Evolutionary conservation across 1,139 yeast species (phyloP), one percentile per base, ranked within the genome.

Genomic region (Sugiyamaella novakii): DNA sequence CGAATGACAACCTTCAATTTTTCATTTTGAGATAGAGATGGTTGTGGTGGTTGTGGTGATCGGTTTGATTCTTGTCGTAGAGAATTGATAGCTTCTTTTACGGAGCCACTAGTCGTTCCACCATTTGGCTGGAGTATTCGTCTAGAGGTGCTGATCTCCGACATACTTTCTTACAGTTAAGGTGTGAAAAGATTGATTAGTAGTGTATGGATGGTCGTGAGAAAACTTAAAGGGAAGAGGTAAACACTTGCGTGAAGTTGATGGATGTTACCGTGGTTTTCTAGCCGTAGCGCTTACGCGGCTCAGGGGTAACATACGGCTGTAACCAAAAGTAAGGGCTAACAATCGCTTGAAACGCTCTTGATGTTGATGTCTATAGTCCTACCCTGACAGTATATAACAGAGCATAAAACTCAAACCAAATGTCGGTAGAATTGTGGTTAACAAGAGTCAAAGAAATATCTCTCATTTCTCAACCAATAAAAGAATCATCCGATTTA

Each of bases 1-100:
- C 77, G 61, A 4, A 74, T 53, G 1, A 70, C 71, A 2, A 72
- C 46, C 47, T 69, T 69, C 25, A 51, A 41, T 24, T 49, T 52
- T 28, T 39, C 35, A 4, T 21, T 14, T 8, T 30, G 29, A 5
- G 38, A 5, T 7, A 17, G 37, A 44, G 43, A 2, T 6, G 42
- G 25, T 14, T 14, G 17, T 3, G 39, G 27, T n/a, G 36, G 43
- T 38, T 18, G 21, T 30, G 12, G 44, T 37, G 5, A 38, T 17
- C 25, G 33, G n/a, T n/a, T n/a, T 34, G 8, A 14, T 18, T 40
- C 30, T 10, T 40, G 46, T 8, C 46, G 49, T 7, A 42, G 43
- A 15, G 17, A 21, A 19, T 44, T 17, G 14, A 39, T 33, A 28
- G 34, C 27, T 2, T 17, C 12, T 25, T 25, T 22, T 10, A 28